phyloP scores from a whole-genome alignment of 2,329 filamentous ascomycete species.

The Pestalotiopsis sp. region DNA sequence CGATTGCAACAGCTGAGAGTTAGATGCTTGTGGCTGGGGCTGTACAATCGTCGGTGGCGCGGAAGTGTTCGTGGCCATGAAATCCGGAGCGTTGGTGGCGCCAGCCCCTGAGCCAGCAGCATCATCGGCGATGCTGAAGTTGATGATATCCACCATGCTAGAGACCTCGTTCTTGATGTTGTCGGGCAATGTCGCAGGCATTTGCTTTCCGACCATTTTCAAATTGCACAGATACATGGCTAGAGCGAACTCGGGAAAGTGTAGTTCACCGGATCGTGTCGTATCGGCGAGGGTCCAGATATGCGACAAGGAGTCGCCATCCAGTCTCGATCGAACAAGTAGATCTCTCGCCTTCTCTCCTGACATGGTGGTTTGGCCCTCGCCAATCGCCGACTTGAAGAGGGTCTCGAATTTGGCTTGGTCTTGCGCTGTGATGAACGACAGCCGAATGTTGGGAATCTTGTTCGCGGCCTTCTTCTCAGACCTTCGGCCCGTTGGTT shows the following conservation, averaged over 20 bases:
- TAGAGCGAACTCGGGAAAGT: constrained; percentile 96
- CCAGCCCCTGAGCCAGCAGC: constrained; percentile 50
- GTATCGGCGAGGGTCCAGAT: constrained; percentile 97
- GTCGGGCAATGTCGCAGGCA: constrained; percentile 78
- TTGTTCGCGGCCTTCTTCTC: constrained; percentile 62
- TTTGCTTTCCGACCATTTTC: constrained; percentile 81
- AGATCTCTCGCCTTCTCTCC: constrained; percentile 92
- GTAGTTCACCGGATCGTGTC: constrained; percentile 91
- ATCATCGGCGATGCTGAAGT: constrained; percentile 86
- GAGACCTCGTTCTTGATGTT: constrained; percentile 95
- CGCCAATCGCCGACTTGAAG: constrained; percentile 92
- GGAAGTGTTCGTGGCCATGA: constrained; percentile 57
- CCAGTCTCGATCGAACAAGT: constrained; percentile 82
- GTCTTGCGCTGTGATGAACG: constrained; percentile 93
- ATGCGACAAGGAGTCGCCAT: constrained; percentile 84
- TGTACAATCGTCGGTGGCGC: constrained; percentile 64
- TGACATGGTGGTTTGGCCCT: constrained; percentile 81
- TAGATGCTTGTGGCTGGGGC: constrained; percentile 76
- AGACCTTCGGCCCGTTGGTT: constrained; percentile 47
- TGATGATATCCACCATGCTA: constrained; percentile 99
- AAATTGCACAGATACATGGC: constrained; percentile 99
- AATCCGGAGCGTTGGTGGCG: constrained; percentile 69
- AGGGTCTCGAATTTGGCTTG: constrained; percentile 97
- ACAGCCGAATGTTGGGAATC: constrained; percentile 92
- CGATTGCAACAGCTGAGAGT: constrained; percentile 62